Evolutionary conservation across 352 stramenopile species (phyloP), one percentile per base, ranked within the genome.

Genomic region (Phytophthora lateralis): DNA sequence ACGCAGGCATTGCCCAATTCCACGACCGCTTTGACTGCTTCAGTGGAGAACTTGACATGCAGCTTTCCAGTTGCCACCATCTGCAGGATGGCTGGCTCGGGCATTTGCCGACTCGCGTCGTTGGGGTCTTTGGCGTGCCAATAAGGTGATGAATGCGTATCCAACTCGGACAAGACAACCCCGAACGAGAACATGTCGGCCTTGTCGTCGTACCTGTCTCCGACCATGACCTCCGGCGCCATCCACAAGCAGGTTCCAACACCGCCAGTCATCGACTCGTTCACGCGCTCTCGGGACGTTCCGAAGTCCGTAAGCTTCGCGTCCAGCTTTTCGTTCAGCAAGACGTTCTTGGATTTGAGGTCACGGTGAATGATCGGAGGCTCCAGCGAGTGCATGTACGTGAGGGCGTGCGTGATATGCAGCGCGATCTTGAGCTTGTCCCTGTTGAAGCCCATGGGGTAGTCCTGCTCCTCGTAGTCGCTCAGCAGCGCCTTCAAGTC

Each of bases 261-360:
- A 15, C 67, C 67, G 15, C 63, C 67, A 43, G 70, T 80, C 69
- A 79, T 76, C 0, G 61, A 66, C 9, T 61, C 46, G 38, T 81
- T 67, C 2, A 66, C 18, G 1, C 60, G 60, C 21, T 73, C 66
- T 17, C 69, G 52, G 10, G 75, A 79, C 1, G 59, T 66, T 0
- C 75, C 77, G 41, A 84, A 82, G 41, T 85, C 66, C 4, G 65
- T 74, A 15, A 87, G 44, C 45, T 87, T 87, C 6, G 77, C 71
- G 12, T 78, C 55, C 46, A 79, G 30, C 5, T 37, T 43, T 38
- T 63, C 52, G 11, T 57, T 63, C 20, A 89, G 55, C 55, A 83
- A 55, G 9, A 86, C 50, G 34, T 85, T 86, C 46, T 75, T 78
- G 11, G 76, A 85, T 37, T 84, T 85, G 21, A 86, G 55, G 30